A percentile compares a stretch with the other conserved stretches of the same genome.
Evolutionary conservation across 2,329 filamentous ascomycete species (phyloP).

Genomic region (Verticillium nonalfalfae): DNA sequence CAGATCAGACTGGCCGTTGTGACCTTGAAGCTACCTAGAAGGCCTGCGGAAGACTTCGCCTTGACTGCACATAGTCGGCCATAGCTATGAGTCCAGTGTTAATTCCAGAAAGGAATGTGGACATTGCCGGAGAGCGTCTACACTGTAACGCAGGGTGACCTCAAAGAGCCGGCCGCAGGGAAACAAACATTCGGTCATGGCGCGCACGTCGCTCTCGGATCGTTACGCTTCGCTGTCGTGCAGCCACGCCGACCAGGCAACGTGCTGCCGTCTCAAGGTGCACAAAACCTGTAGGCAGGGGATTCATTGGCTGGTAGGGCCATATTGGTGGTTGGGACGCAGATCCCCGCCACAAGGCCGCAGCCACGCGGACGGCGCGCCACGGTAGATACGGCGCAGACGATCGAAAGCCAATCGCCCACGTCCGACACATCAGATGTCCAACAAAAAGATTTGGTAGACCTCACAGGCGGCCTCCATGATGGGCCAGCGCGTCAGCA

Average conservation of each 20-base stretch:
- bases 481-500: background rate
- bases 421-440: background rate
- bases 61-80: background rate
- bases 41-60: background rate
- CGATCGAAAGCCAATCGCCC: background rate
- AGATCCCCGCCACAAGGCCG: background rate
- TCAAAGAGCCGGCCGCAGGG: background rate
- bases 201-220: background rate
- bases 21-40: background rate
- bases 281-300: background rate
- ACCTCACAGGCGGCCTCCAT: background rate
- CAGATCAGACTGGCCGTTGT: background rate
- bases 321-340: background rate
- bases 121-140: background rate
- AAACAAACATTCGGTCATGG: background rate
- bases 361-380: background rate
- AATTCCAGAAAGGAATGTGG: background rate
- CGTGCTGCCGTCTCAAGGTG: background rate
- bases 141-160: background rate
- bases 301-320: background rate
- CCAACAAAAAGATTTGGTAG: background rate
- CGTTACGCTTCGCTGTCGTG: background rate
- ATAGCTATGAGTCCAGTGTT: background rate
- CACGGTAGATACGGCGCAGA: background rate
- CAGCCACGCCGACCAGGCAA: background rate